Evolutionary conservation across 768 basidiomycete species (phyloP), one percentile per base, ranked within the genome.

Genomic region (Phylloporus scabripes): DNA sequence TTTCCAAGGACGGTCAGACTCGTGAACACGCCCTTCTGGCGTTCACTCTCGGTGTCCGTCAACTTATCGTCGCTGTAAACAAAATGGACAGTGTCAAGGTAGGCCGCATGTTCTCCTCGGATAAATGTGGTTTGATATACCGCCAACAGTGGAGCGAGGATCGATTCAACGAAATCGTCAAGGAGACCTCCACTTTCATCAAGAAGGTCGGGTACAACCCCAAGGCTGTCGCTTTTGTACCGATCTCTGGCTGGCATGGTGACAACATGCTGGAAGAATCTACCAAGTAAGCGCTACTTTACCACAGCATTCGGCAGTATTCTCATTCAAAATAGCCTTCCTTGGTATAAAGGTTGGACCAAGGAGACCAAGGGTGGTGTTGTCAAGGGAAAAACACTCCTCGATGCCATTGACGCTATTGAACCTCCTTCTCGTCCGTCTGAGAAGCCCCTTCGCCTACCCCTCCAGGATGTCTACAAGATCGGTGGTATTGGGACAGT

Each of bases 191-290:
- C 62, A 85, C 76, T 72, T 97, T 97, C 83, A 95, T 97, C 73
- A 97, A 95, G 84, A 96, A 97, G 83, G 95, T 97, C 69, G 95
- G 95, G 47, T 98, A 96, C 83, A 97, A 98, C 86, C 95, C 95
- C 72, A 97, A 96, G 83, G 70, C 84, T 49, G 93, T 99, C 58
- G 83, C 95, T 55, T 99, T 98, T 78, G 95, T 98, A 55, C 96
- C 96, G 67, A 99, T 99, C 74, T 99, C 96, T 55, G 96, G 96
- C 63, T 99, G 96, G 96, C 94, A 98, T 81, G 96, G 96, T 68
- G 96, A 99, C 84, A 99, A 99, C 88, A 99, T 99, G 95, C 79
- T 99, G 78, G 95, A 98, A 82, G 92, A 94, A 75, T 96, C 96
- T 60, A 2, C 69, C 75, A 99, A 98, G 91, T 92, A 69, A 43